Conservation (phyloP, 495 filamentous ascomycete species). For the Evernia prunastri region DNA sequence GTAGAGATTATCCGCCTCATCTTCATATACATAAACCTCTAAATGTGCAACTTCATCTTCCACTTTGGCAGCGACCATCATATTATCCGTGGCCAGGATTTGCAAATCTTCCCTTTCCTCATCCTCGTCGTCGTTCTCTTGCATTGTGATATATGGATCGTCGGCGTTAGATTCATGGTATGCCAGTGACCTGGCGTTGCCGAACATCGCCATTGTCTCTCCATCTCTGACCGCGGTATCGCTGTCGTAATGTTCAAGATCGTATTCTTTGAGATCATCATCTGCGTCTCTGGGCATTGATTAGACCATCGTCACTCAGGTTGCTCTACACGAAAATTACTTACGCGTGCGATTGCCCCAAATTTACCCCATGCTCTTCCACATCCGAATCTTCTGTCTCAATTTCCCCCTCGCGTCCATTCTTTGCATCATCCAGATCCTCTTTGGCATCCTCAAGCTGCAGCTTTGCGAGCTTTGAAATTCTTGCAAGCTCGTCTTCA, state of each 20-base stretch:
- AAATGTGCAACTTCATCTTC: conserved; percentile 97
- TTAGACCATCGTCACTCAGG: conserved; percentile 14
- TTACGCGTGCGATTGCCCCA: conserved; percentile 16
- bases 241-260: conserved; percentile 90
- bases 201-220: conserved; percentile 83
- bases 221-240: conserved; percentile 61
- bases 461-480: conserved; percentile 79
- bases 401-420: conserved; percentile 32
- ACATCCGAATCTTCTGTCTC: conserved; percentile 19
- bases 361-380: conserved; percentile 15
- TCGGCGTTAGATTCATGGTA: conserved; percentile 90
- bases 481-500: conserved; percentile 86
- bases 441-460: conserved; percentile 90
- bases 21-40: conserved; percentile 97
- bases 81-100: conserved; percentile 84
- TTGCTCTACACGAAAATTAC: neutral
- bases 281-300: conserved; percentile 50
- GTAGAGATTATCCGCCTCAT: conserved; percentile 88
- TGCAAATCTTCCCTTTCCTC: conserved; percentile 93
- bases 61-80: conserved; percentile 83
- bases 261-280: conserved; percentile 88
- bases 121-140: conserved; percentile 63
- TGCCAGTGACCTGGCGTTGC: conserved; percentile 83
- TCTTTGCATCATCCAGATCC: conserved; percentile 64
- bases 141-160: conserved; percentile 91